phyloP scores from a whole-genome alignment of 139 green algal species.

The Picochlorum sp. region DNA sequence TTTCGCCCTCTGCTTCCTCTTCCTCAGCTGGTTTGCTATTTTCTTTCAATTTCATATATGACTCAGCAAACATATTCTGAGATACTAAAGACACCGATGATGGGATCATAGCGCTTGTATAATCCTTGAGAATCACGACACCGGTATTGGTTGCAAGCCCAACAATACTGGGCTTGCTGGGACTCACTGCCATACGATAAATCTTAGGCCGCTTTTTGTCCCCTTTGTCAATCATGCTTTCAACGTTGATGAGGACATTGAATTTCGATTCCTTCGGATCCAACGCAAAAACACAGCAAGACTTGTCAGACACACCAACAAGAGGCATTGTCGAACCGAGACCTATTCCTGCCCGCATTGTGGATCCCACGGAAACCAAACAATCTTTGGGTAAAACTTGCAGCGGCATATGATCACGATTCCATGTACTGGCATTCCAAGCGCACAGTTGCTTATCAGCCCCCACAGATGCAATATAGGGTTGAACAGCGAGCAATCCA shows the following conservation, averaged over 20 bases:
- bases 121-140: constrained; percentile 30
- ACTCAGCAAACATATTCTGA: not conserved
- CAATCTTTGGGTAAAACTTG: constrained; percentile 36
- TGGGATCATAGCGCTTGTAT: constrained; percentile 4
- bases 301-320: constrained; percentile 22
- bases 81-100: not conserved
- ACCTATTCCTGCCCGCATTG: not conserved
- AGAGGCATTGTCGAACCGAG: constrained; percentile 22
- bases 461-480: constrained; percentile 17
- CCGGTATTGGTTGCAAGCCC: constrained; percentile 42
- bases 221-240: constrained; percentile 25
- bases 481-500: constrained; percentile 18
- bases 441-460: constrained; percentile 35
- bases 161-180: constrained; percentile 36
- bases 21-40: constrained; percentile 7
- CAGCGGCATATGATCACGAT: constrained; percentile 13
- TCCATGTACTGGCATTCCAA: constrained; percentile 36
- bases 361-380: constrained; percentile 15
- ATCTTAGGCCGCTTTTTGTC: constrained; percentile 51
- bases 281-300: constrained; percentile 17
- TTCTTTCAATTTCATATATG: constrained; percentile 23
- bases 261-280: constrained; percentile 19
- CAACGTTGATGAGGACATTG: constrained; percentile 13
- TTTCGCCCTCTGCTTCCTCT: not conserved
- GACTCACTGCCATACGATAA: constrained; percentile 43